Conservation (phyloP, 1,139 yeast species). For the Kodamaea sp. region DNA sequence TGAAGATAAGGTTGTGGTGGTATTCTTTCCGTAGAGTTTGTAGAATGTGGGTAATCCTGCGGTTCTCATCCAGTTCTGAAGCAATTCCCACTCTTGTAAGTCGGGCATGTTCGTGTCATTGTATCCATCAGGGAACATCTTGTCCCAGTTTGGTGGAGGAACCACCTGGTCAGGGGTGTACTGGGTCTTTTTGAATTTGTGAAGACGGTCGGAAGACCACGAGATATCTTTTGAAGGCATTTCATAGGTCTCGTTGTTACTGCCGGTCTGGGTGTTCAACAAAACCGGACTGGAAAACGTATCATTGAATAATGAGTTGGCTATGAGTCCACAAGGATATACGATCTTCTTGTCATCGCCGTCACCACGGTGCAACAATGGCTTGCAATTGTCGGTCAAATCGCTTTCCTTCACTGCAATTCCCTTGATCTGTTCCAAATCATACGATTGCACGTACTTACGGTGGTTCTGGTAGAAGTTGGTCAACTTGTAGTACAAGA, state of each 20-base stretch:
- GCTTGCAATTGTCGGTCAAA: constrained; percentile 58
- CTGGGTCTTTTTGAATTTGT: constrained; percentile 57
- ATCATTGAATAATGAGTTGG: constrained; percentile 76
- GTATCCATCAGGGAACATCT: constrained; percentile 68
- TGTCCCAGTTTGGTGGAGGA: constrained; percentile 79
- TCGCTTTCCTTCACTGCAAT: constrained; percentile 50
- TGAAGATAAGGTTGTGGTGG: constrained; percentile 45
- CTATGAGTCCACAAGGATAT: constrained; percentile 81
- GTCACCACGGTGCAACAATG: constrained; percentile 42
- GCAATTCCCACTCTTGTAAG: constrained; percentile 45
- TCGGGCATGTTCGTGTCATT: constrained; percentile 65
- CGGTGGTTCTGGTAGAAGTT: constrained; percentile 80
- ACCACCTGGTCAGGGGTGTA: constrained; percentile 61
- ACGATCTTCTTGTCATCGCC: constrained; percentile 36
- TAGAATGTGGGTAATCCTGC: constrained; percentile 73
- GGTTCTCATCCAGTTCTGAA: constrained; percentile 84
- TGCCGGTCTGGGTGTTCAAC: constrained; percentile 42
- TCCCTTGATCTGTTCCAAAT: constrained; percentile 65
- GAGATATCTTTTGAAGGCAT: constrained; percentile 62
- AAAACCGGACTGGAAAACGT: constrained; percentile 54
- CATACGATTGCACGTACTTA: constrained; percentile 72
- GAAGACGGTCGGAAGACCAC: constrained; percentile 62
- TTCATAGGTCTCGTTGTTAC: constrained; percentile 43
- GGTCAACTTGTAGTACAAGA: constrained; percentile 67
- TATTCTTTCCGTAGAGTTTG: constrained; percentile 64